Evolutionary conservation across 768 basidiomycete species (phyloP).

Genomic region (Termitomyces sp.): DNA sequence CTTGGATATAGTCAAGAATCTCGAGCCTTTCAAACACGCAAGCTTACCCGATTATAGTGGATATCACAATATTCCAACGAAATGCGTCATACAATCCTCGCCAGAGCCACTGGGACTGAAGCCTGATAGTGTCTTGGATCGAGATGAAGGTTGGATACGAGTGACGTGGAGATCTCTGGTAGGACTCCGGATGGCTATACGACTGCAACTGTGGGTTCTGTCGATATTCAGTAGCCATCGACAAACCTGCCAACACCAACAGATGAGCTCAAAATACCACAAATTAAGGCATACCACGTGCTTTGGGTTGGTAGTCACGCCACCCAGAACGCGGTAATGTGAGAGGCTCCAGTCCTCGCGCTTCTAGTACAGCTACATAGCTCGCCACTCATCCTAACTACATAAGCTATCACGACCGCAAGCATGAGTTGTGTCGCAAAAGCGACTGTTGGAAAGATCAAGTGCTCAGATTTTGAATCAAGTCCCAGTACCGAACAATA

Average conservation of each 20-base stretch:
- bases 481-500: no score
- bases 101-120: conserved; percentile 57
- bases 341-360: neutral
- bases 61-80: conserved; percentile 62
- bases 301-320: conserved; percentile 8
- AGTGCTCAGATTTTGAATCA: conserved; percentile 6
- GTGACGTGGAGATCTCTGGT: conserved; percentile 36
- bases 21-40: neutral
- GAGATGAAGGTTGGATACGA: conserved; percentile 70
- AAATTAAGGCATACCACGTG: conserved; percentile 22
- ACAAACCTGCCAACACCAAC: neutral
- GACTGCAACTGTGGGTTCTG: conserved; percentile 18
- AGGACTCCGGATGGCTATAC: conserved; percentile 19
- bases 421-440: no score
- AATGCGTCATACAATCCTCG: conserved; percentile 65
- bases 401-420: no score
- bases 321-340: neutral
- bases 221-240: conserved; percentile 12
- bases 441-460: neutral
- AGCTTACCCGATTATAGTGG: conserved; percentile 50
- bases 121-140: conserved; percentile 47
- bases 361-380: neutral
- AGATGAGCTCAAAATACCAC: conserved; percentile 25
- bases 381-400: no score
- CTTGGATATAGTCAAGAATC: conserved; percentile 4